Evolutionary conservation across 2,329 filamentous ascomycete species (phyloP).

Genomic region (Myriosclerotinia duriaeana): DNA sequence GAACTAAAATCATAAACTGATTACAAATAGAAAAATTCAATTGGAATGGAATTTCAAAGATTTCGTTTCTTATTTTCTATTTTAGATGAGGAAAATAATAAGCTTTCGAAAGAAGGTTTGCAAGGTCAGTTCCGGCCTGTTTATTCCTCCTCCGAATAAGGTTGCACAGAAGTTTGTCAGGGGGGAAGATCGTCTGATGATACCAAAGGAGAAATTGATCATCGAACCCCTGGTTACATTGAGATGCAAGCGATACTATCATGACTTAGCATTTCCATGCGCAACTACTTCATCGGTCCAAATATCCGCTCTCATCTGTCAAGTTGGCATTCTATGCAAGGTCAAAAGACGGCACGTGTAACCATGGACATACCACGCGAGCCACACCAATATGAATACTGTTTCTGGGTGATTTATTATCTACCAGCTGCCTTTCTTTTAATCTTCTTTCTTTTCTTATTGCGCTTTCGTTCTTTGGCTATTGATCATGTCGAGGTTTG

Average conservation of each 20-base stretch:
- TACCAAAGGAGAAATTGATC: conserved; percentile 15
- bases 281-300: conserved; percentile 6
- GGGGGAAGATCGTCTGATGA: conserved; percentile 19
- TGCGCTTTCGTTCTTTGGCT: not conserved
- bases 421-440: not conserved
- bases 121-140: too few relatives aligned
- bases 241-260: not conserved
- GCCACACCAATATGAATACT: not conserved
- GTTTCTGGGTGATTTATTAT: not conserved
- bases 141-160: too few relatives aligned
- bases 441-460: not conserved
- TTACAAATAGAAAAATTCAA: too few relatives aligned
- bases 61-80: too few relatives aligned
- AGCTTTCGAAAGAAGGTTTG: too few relatives aligned
- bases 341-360: conserved; percentile 19
- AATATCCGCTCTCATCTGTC: conserved; percentile 1
- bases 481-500: conserved; percentile 17
- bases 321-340: not conserved
- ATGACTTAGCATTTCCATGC: not conserved
- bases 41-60: too few relatives aligned
- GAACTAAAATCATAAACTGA: too few relatives aligned
- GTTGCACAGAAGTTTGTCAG: conserved; percentile 15
- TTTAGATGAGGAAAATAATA: too few relatives aligned
- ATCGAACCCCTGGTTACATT: conserved; percentile 11
- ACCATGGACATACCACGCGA: conserved; percentile 16